These are phyloP conservation scores for Lolium perenne DNA, from an alignment of 176 grass and related monocot genomes.

Conservation along the genomic window DNA sequence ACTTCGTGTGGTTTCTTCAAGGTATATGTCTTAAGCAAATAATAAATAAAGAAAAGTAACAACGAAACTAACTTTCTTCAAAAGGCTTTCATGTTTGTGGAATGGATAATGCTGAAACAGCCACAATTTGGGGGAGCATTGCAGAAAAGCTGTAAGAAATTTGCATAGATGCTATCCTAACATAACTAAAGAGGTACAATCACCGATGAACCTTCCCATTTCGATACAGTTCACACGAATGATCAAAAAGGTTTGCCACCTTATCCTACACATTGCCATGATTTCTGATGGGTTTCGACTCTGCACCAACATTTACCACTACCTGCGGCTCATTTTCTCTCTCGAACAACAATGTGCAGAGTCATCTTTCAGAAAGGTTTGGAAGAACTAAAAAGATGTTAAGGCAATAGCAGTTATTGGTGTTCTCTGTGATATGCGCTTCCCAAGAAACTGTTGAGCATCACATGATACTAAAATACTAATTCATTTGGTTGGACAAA, in stretches of 20 bases:
- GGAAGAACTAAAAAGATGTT: too few species aligned
- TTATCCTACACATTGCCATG: conserved; percentile 11
- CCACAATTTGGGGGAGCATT: not conserved
- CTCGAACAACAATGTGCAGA: not conserved
- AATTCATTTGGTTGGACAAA: conserved; percentile 7
- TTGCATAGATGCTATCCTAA: not conserved
- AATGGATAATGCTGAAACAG: not conserved
- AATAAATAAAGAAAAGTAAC: not conserved
- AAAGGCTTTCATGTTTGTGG: not conserved
- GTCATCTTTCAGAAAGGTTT: conserved; percentile 20
- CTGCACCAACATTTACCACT: not conserved
- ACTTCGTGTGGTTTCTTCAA: not conserved
- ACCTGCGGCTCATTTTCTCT: not conserved
- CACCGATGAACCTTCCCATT: not conserved
- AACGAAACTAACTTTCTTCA: conserved; percentile 2
- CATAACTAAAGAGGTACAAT: conserved; percentile 4
- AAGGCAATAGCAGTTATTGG: not conserved
- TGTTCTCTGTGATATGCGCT: not conserved
- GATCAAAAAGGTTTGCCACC: not conserved
- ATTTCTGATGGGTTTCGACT: not conserved
- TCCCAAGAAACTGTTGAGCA: not conserved
- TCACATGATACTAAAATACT: not conserved
- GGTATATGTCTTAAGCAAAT: conserved; percentile 10
- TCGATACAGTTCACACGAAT: not conserved
- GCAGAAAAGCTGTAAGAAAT: too few species aligned